These are phyloP conservation scores for Thymus quinquecostatus DNA, from an alignment of 257 asterid genomes.

Conservation along the genomic window DNA sequence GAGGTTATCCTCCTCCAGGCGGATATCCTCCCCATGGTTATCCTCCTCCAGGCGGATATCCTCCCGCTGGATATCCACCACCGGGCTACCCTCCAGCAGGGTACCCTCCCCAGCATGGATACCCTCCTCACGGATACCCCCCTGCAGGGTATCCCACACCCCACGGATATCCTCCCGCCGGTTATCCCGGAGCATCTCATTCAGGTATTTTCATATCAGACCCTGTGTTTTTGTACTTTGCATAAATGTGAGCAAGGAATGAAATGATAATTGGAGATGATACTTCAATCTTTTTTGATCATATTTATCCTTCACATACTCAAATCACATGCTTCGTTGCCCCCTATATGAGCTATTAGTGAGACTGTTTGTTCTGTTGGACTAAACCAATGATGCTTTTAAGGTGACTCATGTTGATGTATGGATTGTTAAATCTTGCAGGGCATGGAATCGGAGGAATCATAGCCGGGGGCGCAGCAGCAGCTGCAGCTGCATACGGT, in stretches of 20 bases:
- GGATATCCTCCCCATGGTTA: constrained; percentile 47
- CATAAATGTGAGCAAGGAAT: not conserved
- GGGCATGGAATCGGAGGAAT: constrained; percentile 69
- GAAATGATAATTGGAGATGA: not conserved
- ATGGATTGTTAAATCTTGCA: constrained; percentile 31
- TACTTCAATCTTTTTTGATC: no score
- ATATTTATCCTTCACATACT: no score
- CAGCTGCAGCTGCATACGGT: constrained; percentile 85
- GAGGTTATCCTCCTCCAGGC: constrained; percentile 47
- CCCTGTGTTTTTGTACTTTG: no score
- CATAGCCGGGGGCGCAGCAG: constrained; percentile 91
- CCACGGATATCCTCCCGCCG: constrained; percentile 42
- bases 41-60: constrained; percentile 48
- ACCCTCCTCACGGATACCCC: constrained; percentile 55
- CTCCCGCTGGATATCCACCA: constrained; percentile 58
- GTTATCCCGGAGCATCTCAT: constrained; percentile 60
- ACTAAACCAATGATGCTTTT: not conserved
- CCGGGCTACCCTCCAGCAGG: constrained; percentile 56
- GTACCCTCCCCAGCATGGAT: constrained; percentile 44
- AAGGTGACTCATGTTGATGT: not conserved
- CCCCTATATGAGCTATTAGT: not conserved
- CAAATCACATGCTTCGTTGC: no score
- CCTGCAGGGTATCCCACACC: constrained; percentile 47
- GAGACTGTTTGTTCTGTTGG: not conserved
- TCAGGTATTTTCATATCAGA: constrained; percentile 40